phyloP scores from a whole-genome alignment of 768 basidiomycete genomes.

The Podaxis sp. region DNA sequence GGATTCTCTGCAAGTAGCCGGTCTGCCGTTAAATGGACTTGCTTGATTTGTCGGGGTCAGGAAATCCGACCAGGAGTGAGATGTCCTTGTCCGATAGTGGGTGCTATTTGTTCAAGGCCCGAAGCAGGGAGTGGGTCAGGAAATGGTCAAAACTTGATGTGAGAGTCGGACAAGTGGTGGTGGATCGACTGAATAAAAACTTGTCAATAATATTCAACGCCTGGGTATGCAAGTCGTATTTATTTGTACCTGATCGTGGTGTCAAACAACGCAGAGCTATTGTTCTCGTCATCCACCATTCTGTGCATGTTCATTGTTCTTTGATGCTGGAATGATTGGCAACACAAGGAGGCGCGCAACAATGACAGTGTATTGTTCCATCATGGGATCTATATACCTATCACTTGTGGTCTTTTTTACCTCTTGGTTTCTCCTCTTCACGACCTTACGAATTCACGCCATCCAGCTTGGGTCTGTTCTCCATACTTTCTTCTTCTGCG shows the following conservation, averaged over 20 bases:
- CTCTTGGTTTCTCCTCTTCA: slow-evolving; percentile 3
- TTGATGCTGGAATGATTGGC: background rate
- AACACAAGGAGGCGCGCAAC: background rate
- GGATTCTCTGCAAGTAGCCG: background rate
- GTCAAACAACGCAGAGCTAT: background rate
- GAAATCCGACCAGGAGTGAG: background rate
- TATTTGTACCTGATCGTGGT: background rate
- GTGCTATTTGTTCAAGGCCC: too few species aligned
- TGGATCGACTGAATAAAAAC: background rate
- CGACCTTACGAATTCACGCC: background rate
- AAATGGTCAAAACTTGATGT: too few species aligned
- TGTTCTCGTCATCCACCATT: background rate
- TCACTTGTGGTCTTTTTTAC: background rate
- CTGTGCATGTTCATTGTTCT: background rate
- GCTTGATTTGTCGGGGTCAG: background rate
- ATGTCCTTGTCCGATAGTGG: background rate
- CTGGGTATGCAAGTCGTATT: background rate
- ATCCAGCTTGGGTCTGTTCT: background rate
- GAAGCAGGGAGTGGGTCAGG: too few species aligned
- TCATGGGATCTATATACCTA: background rate
- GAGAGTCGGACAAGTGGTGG: background rate
- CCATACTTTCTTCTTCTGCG: slow-evolving; percentile 13
- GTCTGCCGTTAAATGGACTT: background rate
- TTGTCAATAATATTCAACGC: too few species aligned
- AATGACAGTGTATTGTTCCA: background rate